phyloP scores from a whole-genome alignment of 305 asterid genomes.

The Fraxinus paxiana region DNA sequence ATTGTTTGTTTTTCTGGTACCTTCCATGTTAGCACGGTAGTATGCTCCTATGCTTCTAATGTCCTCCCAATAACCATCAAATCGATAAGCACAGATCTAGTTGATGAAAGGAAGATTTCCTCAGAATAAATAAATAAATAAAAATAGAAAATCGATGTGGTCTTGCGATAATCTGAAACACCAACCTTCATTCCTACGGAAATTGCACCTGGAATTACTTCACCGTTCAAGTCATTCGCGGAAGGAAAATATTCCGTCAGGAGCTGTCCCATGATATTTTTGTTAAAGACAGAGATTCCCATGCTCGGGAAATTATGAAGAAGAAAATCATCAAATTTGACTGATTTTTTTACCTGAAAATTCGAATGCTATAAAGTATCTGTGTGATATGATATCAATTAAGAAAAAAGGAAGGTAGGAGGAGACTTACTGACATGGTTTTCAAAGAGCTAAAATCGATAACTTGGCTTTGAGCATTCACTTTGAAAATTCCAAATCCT shows the following conservation, averaged over 20 bases:
- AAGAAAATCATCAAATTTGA: slow-evolving; percentile 7
- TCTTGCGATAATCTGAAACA: not conserved
- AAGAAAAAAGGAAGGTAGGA: not conserved
- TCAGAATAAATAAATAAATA: not conserved
- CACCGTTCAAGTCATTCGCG: slow-evolving; percentile 56
- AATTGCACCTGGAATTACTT: slow-evolving; percentile 67
- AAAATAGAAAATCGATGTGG: not conserved
- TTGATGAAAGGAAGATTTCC: not conserved
- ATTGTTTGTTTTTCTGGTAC: slow-evolving; percentile 38
- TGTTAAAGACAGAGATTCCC: slow-evolving; percentile 73
- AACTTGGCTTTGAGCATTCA: slow-evolving; percentile 45
- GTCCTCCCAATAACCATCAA: slow-evolving; percentile 79
- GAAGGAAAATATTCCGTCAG: slow-evolving; percentile 54
- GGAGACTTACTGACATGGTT: slow-evolving; percentile 29
- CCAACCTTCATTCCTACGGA: slow-evolving; percentile 77
- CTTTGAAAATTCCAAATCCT: slow-evolving; percentile 48
- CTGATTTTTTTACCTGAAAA: slow-evolving; percentile 36
- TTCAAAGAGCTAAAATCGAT: slow-evolving; percentile 29
- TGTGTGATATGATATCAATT: not conserved
- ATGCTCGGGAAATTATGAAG: slow-evolving; percentile 40
- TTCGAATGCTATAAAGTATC: not conserved
- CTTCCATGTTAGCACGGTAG: slow-evolving; percentile 66
- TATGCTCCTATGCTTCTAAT: slow-evolving; percentile 70
- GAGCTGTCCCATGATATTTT: slow-evolving; percentile 62
- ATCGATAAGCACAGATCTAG: slow-evolving; percentile 53